Conservation (phyloP, 2,329 filamentous ascomycete species). For the Raffaelea deltoideospora region DNA sequence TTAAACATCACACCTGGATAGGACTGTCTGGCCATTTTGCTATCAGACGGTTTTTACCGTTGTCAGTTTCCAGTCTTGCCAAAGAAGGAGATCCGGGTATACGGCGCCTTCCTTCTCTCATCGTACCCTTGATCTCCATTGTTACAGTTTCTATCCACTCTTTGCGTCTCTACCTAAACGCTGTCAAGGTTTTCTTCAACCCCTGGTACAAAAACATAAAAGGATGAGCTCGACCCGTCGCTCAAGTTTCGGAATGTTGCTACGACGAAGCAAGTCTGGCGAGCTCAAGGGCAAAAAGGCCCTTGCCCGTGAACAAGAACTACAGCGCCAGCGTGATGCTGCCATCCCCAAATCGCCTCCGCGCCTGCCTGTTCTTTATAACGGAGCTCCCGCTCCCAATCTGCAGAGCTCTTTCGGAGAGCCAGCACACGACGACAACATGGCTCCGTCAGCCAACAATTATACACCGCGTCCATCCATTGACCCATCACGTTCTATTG, state of each 20-base stretch:
- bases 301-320: conserved; percentile 33
- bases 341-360: conserved; percentile 30
- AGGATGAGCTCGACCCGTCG: conserved; percentile 23
- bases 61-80: too few relatives aligned
- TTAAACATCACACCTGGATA: too few relatives aligned
- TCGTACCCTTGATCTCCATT: too few relatives aligned
- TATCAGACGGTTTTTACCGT: too few relatives aligned
- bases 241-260: conserved; percentile 41
- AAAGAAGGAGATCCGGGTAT: too few relatives aligned
- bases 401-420: conserved; percentile 32
- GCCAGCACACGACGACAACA: conserved; percentile 31
- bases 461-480: conserved; percentile 33
- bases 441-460: conserved; percentile 2
- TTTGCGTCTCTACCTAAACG: background rate
- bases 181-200: too few relatives aligned
- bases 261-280: conserved; percentile 53
- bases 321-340: conserved; percentile 34
- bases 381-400: conserved; percentile 29
- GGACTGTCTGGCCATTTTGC: too few relatives aligned
- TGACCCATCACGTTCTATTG: conserved; percentile 30
- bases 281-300: conserved; percentile 49
- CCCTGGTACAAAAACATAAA: conserved; percentile 2
- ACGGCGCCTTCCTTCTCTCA: too few relatives aligned
- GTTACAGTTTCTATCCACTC: too few relatives aligned
- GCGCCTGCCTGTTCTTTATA: conserved; percentile 37